phyloP scores from a whole-genome alignment of 768 basidiomycete species.

The Dacryopinax primogenitus region DNA sequence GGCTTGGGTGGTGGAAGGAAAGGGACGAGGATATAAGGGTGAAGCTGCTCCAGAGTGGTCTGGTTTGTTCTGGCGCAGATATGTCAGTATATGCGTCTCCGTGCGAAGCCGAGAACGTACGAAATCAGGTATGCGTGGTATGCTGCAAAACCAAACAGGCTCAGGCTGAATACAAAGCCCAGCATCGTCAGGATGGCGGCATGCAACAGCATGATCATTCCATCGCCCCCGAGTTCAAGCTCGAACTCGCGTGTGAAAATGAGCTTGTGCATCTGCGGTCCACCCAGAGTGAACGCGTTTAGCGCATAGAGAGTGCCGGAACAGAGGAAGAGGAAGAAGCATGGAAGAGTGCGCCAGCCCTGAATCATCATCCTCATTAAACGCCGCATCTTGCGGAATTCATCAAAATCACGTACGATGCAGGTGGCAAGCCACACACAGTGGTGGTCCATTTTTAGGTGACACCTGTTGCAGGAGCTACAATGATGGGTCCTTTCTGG shows the following conservation, averaged over 20 bases:
- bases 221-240: not conserved
- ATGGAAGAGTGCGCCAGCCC: not conserved
- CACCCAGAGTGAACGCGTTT: not conserved
- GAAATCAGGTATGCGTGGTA: slow-evolving; percentile 1
- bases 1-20: not conserved
- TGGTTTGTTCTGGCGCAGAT: not conserved
- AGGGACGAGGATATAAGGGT: not conserved
- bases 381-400: too few species aligned
- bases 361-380: not conserved
- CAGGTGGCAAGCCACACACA: slow-evolving; percentile 2
- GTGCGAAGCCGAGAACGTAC: not conserved
- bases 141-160: not conserved
- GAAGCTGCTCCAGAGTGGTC: not conserved
- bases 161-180: not conserved
- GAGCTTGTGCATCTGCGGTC: slow-evolving; percentile 2
- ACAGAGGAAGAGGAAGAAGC: slow-evolving; percentile 1
- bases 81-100: not conserved
- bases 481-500: slow-evolving; percentile 6
- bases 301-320: not conserved
- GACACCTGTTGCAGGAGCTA: slow-evolving; percentile 1
- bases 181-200: slow-evolving; percentile 5
- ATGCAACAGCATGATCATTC: not conserved
- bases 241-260: slow-evolving; percentile 3
- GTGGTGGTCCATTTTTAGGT: slow-evolving; percentile 5
- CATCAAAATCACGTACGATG: not conserved